Percentiles rank a stretch among this genome's conserved stretches.
phyloP scores from a whole-genome alignment of 2,329 filamentous ascomycete species.

The Aspergillus sp. region DNA sequence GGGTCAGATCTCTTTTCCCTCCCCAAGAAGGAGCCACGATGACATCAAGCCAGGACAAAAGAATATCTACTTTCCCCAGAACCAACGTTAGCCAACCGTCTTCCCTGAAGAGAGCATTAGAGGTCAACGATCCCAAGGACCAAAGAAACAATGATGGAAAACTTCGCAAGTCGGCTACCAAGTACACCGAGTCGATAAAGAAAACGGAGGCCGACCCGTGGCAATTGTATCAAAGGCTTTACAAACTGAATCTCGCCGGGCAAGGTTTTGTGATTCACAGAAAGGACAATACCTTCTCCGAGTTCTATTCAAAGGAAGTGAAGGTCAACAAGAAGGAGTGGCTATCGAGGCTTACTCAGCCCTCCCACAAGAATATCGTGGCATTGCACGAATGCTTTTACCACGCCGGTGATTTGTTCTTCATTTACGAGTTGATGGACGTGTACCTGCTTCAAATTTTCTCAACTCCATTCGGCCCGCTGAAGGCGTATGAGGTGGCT shows the following conservation, averaged over 20 bases:
- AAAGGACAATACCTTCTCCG: slow-evolving; percentile 7
- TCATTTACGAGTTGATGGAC: slow-evolving; percentile 17
- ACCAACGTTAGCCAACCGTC: neutral
- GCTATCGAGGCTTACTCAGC: slow-evolving; percentile 5
- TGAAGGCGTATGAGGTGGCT: slow-evolving; percentile 14
- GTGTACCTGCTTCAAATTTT: slow-evolving; percentile 12
- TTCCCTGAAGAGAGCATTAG: neutral
- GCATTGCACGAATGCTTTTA: slow-evolving; percentile 10
- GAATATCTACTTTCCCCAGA: neutral
- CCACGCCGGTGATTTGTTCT: slow-evolving; percentile 6
- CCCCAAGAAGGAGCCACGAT: neutral
- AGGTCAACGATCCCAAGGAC: neutral
- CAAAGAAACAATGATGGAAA: neutral
- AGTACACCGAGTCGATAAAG: neutral
- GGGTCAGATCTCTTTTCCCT: neutral
- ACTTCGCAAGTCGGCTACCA: neutral
- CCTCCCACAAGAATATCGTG: slow-evolving; percentile 12
- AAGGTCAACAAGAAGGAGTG: slow-evolving; percentile 1
- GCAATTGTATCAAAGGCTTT: slow-evolving; percentile 5
- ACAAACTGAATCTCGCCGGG: slow-evolving; percentile 6
- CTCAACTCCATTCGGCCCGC: slow-evolving; percentile 8
- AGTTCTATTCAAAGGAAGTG: slow-evolving; percentile 8
- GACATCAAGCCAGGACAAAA: neutral
- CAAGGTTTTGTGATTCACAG: neutral
- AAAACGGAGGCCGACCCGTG: slow-evolving; percentile 3